Evolutionary conservation across 106 monocot genomes (phyloP), one percentile per base, ranked within the genome.

Genomic region (Gastrodia elata): DNA sequence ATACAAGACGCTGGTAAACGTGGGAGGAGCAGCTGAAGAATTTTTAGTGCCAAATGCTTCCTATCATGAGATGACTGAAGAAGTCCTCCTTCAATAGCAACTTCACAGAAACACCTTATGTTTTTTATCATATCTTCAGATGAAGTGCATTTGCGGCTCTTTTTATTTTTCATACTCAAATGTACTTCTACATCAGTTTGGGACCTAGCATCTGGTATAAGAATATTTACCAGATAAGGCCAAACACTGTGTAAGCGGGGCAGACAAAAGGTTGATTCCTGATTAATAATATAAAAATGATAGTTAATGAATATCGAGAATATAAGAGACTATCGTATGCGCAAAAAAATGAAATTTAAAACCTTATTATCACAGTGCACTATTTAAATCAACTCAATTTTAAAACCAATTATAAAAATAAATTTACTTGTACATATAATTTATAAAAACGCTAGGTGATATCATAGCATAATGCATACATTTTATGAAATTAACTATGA

Each of bases 31-130:
- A 88, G 83, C 20, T 88, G 78, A 48, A 98, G 39, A 75, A 93
- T 41, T 77, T 85, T 80, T 37, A 98, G 72, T 41, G 88, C 91
- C 83, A 98, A 77, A 78, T 87, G 90, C 68, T 98, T 98, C 78
- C 97, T 79, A 33, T 98, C 97, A 83, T 98, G 93, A 82, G 97
- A 98, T 38, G 97, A 98, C 28, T 76, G 68, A 65, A 98, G 86
- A 74, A 98, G 80, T 41, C 84, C 82, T 76, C 79, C 83, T 80
- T 98, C 97, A 73, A 98, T 87, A 24, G 90, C 87, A 74, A 93
- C 82, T 71, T 93, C 93, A 64, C 73, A 82, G 64, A 98, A 98
- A 80, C 41, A 75, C 42, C 65, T 75, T 15, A 98, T 56, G 72
- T 91, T 88, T 39, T 75, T 82, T 8, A 78, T 68, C 61, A 75